A percentile compares a stretch with the other conserved stretches of the same genome.
phyloP scores from a whole-genome alignment of 73 alveolate species.

The Paramecium bursaria region DNA sequence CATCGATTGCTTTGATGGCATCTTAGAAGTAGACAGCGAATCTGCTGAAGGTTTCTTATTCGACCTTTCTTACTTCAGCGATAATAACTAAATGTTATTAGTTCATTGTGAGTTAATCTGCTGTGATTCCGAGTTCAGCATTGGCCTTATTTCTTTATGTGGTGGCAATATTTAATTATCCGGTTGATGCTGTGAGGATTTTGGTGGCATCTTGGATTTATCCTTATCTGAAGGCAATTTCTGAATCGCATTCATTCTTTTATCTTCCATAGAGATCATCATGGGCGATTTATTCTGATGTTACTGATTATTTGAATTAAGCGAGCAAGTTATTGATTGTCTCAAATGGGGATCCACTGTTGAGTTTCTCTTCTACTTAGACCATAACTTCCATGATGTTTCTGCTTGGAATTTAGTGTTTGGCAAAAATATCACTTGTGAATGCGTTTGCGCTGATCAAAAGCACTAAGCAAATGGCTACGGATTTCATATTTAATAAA shows the following conservation, averaged over 20 bases:
- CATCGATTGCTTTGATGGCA: conserved; percentile 55
- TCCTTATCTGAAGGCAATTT: conserved; percentile 52
- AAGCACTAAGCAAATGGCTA: no score
- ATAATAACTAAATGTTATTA: conserved; percentile 41
- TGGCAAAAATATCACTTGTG: conserved; percentile 46
- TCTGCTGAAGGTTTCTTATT: conserved; percentile 16
- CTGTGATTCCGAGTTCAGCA: conserved; percentile 58
- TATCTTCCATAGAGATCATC: conserved; percentile 48
- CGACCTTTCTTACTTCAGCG: conserved; percentile 52
- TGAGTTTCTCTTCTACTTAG: conserved; percentile 9
- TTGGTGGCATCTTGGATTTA: conserved; percentile 58
- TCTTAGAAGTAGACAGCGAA: conserved; percentile 58
- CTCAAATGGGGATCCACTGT: conserved; percentile 44
- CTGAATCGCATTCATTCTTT: conserved; percentile 57
- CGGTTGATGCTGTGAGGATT: conserved; percentile 32
- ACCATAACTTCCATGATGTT: conserved; percentile 56
- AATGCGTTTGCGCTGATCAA: no score
- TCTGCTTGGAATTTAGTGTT: conserved; percentile 40
- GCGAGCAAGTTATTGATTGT: conserved; percentile 28
- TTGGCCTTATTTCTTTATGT: conserved; percentile 43
- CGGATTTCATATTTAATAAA: no score
- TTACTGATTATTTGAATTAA: conserved; percentile 36
- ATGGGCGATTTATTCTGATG: conserved; percentile 53
- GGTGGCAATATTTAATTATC: neutral
- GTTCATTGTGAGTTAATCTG: conserved; percentile 48